Evolutionary conservation across 2,329 filamentous ascomycete species (phyloP).

Genomic region (Sporothrix globosa): DNA sequence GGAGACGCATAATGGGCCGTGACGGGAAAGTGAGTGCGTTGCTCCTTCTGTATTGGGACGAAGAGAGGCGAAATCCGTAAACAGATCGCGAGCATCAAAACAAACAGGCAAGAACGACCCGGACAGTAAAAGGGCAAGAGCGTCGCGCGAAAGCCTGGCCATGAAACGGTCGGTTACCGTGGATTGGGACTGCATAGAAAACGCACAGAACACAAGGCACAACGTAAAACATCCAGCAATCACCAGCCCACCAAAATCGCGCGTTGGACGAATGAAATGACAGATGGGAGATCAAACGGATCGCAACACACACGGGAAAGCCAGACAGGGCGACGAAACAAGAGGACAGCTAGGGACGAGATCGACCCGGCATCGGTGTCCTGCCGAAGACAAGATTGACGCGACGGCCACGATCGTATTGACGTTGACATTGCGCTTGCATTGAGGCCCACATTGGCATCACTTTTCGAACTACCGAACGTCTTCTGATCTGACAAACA

Average conservation of each 20-base stretch:
- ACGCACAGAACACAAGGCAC: neutral
- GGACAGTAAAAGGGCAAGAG: neutral
- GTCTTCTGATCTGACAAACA: too few species aligned
- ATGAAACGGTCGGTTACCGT: neutral
- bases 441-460: neutral
- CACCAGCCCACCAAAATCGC: neutral
- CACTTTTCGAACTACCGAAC: neutral
- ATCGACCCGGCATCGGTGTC: neutral
- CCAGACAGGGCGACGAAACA: neutral
- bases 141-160: neutral
- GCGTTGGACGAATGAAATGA: neutral
- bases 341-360: neutral
- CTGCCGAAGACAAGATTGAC: neutral
- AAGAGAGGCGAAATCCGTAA: neutral
- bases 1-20: neutral
- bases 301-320: neutral
- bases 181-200: neutral
- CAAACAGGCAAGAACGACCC: neutral
- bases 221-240: neutral
- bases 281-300: neutral
- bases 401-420: neutral
- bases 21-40: constrained; percentile 14
- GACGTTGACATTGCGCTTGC: neutral
- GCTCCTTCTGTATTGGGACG: neutral
- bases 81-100: neutral